Percentiles rank a stretch among this genome's conserved stretches.
Conservation (phyloP, 176 grass and related monocot genomes). For the Pontederia paniculata region DNA sequence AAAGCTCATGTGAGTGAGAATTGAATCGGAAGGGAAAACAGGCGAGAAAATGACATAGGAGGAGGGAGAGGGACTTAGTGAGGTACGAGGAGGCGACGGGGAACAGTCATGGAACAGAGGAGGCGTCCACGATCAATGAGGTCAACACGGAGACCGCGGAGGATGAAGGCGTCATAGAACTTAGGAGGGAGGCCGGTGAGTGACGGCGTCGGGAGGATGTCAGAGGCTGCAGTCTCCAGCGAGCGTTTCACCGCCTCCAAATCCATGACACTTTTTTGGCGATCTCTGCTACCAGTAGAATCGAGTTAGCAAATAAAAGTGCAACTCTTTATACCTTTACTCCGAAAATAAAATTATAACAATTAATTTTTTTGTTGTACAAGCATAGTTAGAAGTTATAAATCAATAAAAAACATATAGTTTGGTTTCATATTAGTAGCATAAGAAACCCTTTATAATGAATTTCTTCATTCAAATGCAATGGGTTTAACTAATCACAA, state of each 20-base stretch:
- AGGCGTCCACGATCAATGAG: slow-evolving; percentile 47
- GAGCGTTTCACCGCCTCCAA: slow-evolving; percentile 40
- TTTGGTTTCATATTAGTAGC: too few relatives aligned
- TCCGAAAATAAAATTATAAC: too few relatives aligned
- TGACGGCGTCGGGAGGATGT: slow-evolving; percentile 31
- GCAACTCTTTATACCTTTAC: too few relatives aligned
- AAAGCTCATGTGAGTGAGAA: not conserved
- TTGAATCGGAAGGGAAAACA: not conserved
- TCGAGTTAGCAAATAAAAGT: too few relatives aligned
- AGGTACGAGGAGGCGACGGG: slow-evolving; percentile 67
- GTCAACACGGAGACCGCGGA: slow-evolving; percentile 57
- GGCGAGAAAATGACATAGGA: not conserved
- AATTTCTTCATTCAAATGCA: too few relatives aligned
- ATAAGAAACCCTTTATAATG: too few relatives aligned
- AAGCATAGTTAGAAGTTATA: too few relatives aligned
- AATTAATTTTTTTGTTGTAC: too few relatives aligned
- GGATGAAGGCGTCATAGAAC: slow-evolving; percentile 94
- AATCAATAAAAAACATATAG: too few relatives aligned
- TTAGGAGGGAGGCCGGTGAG: slow-evolving; percentile 33
- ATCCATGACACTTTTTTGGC: slow-evolving; percentile 1
- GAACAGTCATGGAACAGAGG: slow-evolving; percentile 66
- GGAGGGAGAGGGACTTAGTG: not conserved
- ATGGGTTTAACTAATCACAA: too few relatives aligned
- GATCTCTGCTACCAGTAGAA: not conserved
- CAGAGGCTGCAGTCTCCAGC: slow-evolving; percentile 45